Evolutionary conservation across 441 rosid genomes (phyloP).

Genomic region (Melastoma candidum): DNA sequence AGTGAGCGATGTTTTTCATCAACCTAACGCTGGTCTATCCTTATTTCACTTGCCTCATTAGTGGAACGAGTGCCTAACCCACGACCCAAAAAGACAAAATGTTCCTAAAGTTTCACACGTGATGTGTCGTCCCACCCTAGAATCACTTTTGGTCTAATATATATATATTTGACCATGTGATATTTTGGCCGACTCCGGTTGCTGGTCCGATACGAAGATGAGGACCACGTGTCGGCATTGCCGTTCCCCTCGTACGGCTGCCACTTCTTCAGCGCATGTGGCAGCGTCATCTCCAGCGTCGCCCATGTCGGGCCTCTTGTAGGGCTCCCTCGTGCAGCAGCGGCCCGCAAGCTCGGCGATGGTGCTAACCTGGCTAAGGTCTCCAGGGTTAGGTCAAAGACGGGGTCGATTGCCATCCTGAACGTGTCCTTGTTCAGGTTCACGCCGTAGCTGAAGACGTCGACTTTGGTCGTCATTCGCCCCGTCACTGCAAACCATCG

Average conservation of each 20-base stretch:
- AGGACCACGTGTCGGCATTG: conserved; percentile 43
- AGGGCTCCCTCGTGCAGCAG: conserved; percentile 78
- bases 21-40: no score
- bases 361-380: conserved; percentile 56
- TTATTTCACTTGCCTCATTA: no score
- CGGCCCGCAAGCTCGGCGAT: conserved; percentile 89
- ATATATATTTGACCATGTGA: no score
- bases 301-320: conserved; percentile 90
- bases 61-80: no score
- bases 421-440: conserved; percentile 42
- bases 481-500: conserved; percentile 50
- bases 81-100: no score
- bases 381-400: conserved; percentile 44
- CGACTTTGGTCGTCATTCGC: conserved; percentile 71
- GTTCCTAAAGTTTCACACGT: no score
- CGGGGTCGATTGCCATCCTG: conserved; percentile 50
- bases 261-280: conserved; percentile 66
- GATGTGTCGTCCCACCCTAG: no score
- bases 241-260: conserved; percentile 52
- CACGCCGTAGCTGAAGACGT: conserved; percentile 71
- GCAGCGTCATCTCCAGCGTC: conserved; percentile 69
- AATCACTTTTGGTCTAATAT: no score
- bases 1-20: no score
- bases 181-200: conserved; percentile 39
- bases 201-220: conserved; percentile 49